These are phyloP conservation scores for Globisporangium paroecandrum DNA, from an alignment of 352 stramenopile genomes.

Conservation along the genomic window DNA sequence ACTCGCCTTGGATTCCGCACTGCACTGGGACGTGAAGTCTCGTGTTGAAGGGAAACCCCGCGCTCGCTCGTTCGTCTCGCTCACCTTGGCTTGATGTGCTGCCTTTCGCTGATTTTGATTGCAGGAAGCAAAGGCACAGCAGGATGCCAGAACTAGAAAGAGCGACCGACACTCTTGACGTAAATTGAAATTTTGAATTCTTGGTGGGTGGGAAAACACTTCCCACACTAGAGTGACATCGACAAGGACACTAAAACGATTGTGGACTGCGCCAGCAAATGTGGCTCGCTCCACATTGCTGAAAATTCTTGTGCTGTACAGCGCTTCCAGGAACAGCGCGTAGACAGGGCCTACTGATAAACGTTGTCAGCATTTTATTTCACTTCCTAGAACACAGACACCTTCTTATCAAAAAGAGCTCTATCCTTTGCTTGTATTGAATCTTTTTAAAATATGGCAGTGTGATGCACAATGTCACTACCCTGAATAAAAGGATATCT, in stretches of 20 bases:
- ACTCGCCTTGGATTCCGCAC: constrained; percentile 23
- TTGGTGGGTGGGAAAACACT: not conserved
- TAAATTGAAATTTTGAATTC: constrained; percentile 18
- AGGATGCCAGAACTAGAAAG: not conserved
- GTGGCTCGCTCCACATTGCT: constrained; percentile 1
- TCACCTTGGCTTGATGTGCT: not conserved
- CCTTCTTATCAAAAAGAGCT: not conserved
- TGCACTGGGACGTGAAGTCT: constrained; percentile 1
- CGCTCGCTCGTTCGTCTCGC: not conserved
- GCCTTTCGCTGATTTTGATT: not conserved
- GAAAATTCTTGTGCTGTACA: constrained; percentile 26
- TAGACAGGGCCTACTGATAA: constrained; percentile 3
- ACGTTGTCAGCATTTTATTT: not conserved
- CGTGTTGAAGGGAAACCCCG: constrained; percentile 19
- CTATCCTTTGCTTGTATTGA: too few relatives aligned
- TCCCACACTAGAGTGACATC: not conserved
- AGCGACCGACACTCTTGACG: constrained; percentile 5
- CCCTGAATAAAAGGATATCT: too few relatives aligned
- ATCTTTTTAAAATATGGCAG: too few relatives aligned
- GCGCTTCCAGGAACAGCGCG: not conserved
- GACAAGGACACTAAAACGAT: not conserved
- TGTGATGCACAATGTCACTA: too few relatives aligned
- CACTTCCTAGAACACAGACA: not conserved
- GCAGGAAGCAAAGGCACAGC: not conserved
- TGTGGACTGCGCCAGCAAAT: not conserved